Percentiles rank a stretch among this genome's conserved stretches.
These are phyloP conservation scores for Pleurotus ostreatus DNA, from an alignment of 768 basidiomycete species.

Conservation along the genomic window DNA sequence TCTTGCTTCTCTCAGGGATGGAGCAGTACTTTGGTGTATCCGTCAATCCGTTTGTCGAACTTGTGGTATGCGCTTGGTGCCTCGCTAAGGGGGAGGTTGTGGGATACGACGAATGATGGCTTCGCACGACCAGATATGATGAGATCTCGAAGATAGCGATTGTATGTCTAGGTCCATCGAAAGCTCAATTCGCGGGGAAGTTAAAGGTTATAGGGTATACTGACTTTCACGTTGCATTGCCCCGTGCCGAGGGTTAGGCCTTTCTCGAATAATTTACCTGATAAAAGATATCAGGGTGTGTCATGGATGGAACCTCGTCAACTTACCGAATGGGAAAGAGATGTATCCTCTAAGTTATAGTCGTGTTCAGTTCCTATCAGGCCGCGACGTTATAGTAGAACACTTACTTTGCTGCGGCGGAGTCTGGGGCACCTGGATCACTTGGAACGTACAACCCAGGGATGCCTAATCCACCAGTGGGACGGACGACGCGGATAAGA, in stretches of 20 bases:
- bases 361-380: neutral
- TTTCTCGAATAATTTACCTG: conserved; percentile 48
- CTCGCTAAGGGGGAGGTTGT: conserved; percentile 44
- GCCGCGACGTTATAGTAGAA: too few relatives aligned
- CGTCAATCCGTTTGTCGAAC: conserved; percentile 50
- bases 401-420: conserved; percentile 43
- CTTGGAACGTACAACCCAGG: conserved; percentile 54
- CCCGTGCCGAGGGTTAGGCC: conserved; percentile 50
- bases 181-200: neutral
- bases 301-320: too few relatives aligned
- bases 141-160: conserved; percentile 49
- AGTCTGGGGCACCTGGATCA: conserved; percentile 53
- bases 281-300: neutral
- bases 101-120: conserved; percentile 52
- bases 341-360: conserved; percentile 37
- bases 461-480: conserved; percentile 55
- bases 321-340: conserved; percentile 44
- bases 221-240: conserved; percentile 53
- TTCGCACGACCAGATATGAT: conserved; percentile 51
- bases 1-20: conserved; percentile 33
- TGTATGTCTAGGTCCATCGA: conserved; percentile 34
- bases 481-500: conserved; percentile 47
- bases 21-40: conserved; percentile 49
- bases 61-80: conserved; percentile 49
- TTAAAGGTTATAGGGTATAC: neutral